Conservation (phyloP, 352 stramenopile genomes). For the Phytophthora hybrid region DNA sequence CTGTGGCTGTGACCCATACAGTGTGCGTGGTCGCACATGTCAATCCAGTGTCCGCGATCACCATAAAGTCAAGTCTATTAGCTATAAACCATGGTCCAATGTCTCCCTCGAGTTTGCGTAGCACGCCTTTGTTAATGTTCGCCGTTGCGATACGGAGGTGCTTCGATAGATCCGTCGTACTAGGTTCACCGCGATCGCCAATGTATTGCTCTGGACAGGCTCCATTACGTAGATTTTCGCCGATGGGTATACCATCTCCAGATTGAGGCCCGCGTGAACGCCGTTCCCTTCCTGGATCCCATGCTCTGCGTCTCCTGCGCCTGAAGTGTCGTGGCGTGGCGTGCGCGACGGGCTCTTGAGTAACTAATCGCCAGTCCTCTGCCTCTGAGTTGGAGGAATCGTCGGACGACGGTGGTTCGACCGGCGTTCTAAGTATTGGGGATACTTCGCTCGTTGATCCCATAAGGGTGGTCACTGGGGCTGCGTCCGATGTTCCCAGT, state of each 20-base stretch:
- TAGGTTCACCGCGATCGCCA: background rate
- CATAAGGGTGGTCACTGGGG: background rate
- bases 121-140: background rate
- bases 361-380: background rate
- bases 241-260: background rate
- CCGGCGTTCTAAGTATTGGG: background rate
- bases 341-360: background rate
- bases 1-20: background rate
- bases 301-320: background rate
- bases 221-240: background rate
- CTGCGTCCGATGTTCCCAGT: background rate
- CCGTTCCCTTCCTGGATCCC: background rate
- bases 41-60: background rate
- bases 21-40: background rate
- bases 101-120: background rate
- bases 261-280: background rate
- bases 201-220: background rate
- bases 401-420: background rate
- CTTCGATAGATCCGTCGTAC: background rate
- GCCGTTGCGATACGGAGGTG: background rate
- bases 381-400: background rate
- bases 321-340: background rate
- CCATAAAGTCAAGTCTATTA: background rate
- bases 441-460: background rate
- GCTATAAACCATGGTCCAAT: background rate